Evolutionary conservation across 2,329 filamentous ascomycete genomes (phyloP).

Genomic region (Pseudofabraea citricarpa): DNA sequence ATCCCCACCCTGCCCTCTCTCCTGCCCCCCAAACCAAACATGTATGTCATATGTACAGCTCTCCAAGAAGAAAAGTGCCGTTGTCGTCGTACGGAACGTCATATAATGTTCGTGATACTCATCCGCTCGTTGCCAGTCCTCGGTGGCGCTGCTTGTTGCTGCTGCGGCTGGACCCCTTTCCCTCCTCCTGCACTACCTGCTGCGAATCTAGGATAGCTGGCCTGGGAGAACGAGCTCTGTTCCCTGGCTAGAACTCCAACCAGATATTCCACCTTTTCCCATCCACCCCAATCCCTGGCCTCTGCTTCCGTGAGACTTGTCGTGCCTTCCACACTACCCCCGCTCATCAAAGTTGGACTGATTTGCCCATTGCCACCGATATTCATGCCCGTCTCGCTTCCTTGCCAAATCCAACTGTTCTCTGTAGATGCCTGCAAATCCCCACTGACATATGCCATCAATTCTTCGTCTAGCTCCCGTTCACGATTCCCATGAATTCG

Average conservation of each 20-base stretch:
- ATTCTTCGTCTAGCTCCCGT: conserved; percentile 65
- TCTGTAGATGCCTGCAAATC: conserved; percentile 80
- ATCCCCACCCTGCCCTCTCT: too few relatives aligned
- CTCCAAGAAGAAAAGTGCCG: too few relatives aligned
- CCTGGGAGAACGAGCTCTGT: conserved; percentile 8
- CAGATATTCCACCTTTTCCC: conserved; percentile 67
- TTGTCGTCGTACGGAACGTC: too few relatives aligned
- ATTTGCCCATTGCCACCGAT: conserved; percentile 9
- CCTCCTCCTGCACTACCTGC: conserved; percentile 4
- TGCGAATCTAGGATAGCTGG: conserved; percentile 4
- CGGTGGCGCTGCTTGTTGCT: conserved; percentile 2
- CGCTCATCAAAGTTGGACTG: conserved; percentile 18
- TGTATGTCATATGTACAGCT: too few relatives aligned
- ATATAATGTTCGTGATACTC: conserved; percentile 26
- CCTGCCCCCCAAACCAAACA: too few relatives aligned
- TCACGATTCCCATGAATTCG: conserved; percentile 32
- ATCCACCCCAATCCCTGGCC: conserved; percentile 70
- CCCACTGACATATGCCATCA: conserved; percentile 79
- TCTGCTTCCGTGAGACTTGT: conserved; percentile 48
- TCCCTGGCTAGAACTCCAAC: conserved; percentile 46
- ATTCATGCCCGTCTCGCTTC: conserved; percentile 45
- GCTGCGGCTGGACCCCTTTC: conserved; percentile 1
- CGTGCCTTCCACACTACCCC: conserved; percentile 31
- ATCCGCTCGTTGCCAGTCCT: conserved; percentile 21
- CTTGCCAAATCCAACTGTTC: conserved; percentile 78